Evolutionary conservation across 225 moss, liverwort and hornwort species (phyloP), one percentile per base, ranked within the genome.

Genomic region (Marchantia polymorpha): DNA sequence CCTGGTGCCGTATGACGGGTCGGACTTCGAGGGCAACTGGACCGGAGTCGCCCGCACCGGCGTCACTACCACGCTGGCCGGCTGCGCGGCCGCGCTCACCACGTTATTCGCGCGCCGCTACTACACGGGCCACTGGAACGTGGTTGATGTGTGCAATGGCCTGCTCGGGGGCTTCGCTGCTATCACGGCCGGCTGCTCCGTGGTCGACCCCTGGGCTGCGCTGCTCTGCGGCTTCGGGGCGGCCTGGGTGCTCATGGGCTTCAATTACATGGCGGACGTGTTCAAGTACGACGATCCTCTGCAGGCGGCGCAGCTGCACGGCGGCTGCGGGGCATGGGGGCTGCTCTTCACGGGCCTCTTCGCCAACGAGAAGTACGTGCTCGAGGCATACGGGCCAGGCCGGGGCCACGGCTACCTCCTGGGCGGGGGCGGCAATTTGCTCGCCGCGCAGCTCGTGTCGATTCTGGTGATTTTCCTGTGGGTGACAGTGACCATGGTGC

Each of bases 271-370:
- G 0, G 91, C 91, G 63, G 87, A 89, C 80, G 29, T 29, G 15
- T 78, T 90, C 52, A 61, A 52, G 0, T 92, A 83, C 54, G 92
- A 92, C 25, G 92, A 92, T 23, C 92, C 92, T 25, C 78, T 92
- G 76, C 91, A 92, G 81, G 92, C 92, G 3, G 89, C 92, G 0
- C 92, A 92, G 82, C 82, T 92, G 8, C 92, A 92, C 17, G 92
- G 90, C 0, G 92, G 92, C 0, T 92, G 92, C 71, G 92, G 92
- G 20, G 89, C 90, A 0, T 92, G 92, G 92, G 92, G 92, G 0
- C 55, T 92, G 14, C 3, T 92, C 2, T 91, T 91, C 72, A 88
- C 88, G 0, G 92, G 92, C 0, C 52, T 92, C 15, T 92, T 92
- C 59, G 92, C 92, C 2, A 88, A 89, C 27, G 87, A 92, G 81